Percentiles rank a stretch among this genome's conserved stretches.
Evolutionary conservation across 805 yeast species (phyloP).

Genomic region (Candida adriatica): DNA sequence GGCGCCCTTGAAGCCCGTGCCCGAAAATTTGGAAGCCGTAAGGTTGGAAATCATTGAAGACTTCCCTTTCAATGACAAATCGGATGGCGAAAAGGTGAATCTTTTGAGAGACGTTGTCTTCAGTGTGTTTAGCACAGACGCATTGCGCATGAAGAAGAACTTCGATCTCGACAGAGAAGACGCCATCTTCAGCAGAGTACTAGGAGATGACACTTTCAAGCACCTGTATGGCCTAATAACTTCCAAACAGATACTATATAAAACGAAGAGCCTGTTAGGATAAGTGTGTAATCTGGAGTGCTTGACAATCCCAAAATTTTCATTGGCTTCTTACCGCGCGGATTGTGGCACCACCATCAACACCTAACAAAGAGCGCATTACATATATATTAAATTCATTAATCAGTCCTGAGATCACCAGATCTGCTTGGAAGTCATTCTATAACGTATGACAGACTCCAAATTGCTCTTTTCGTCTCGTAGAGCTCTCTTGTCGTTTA

Average conservation of each 20-base stretch:
- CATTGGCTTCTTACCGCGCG: too few relatives aligned
- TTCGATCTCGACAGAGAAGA: conserved; percentile 39
- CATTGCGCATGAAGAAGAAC: conserved; percentile 53
- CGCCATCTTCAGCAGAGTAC: conserved; percentile 11
- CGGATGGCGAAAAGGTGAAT: conserved; percentile 10
- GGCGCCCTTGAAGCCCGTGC: conserved; percentile 1
- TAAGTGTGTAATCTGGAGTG: neutral
- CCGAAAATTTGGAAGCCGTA: conserved; percentile 1
- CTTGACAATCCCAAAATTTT: conserved; percentile 10
- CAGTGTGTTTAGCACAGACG: conserved; percentile 34
- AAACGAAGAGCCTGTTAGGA: too few relatives aligned
- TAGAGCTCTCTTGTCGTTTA: conserved; percentile 21
- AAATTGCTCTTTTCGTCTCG: conserved; percentile 32
- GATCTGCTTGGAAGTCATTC: conserved; percentile 70
- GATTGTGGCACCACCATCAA: too few relatives aligned
- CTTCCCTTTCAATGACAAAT: conserved; percentile 1
- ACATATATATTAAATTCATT: neutral
- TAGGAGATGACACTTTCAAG: neutral
- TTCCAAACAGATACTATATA: neutral
- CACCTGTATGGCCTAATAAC: neutral
- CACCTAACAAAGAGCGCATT: too few relatives aligned
- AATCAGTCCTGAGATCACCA: conserved; percentile 28
- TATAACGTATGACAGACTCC: conserved; percentile 50
- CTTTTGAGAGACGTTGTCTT: conserved; percentile 16
- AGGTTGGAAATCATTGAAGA: conserved; percentile 6